Evolutionary conservation across 192 early-diverging fungal species (phyloP), one percentile per base, ranked within the genome.

Genomic region (Allomyces macrogynus): DNA sequence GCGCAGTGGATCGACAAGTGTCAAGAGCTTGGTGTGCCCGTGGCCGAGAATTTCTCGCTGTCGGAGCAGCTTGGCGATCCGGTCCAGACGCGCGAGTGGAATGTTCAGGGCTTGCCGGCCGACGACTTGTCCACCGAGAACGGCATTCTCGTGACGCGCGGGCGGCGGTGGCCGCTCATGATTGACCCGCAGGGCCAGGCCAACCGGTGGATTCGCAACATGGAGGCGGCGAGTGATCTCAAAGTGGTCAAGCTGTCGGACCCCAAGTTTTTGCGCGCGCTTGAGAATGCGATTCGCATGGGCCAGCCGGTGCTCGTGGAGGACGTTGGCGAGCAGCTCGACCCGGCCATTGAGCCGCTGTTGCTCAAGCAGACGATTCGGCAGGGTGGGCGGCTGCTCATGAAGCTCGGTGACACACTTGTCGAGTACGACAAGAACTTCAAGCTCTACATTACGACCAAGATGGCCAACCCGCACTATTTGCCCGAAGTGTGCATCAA

Each of bases 381-480:
- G 61, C 93, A 92, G 26, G 97, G 97, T 64, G 94, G 95, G 42
- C 90, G 97, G 67, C 88, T 91, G 22, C 77, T 99, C 61, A 89
- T 96, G 62, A 84, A 90, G 23, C 82, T 99, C n/a, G 97, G 97
- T 54, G 81, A 82, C 63, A 88, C 95, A 69, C 95, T 98, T 65
- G 93, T 99, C 60, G 97, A 99, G 79, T 98, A 97, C 73, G 96
- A 93, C 27, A 94, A 95, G 18, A 77, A 90, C 10, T 99, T 99
- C 76, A 89, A 86, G 4, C 73, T 98, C 23, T 95, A 93, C 79
- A 71, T 99, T 67, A 79, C 91, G 8, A 99, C 95, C 7, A 84
- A 92, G 67, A 91, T 98, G 70, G 88, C 97, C 10, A 86, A 89
- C 7, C 87, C 91, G 26, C 74, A 78, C 71, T 96, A 97, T 79